Evolutionary conservation across 495 filamentous ascomycete genomes (phyloP).

Genomic region (Talaromyces adpressus): DNA sequence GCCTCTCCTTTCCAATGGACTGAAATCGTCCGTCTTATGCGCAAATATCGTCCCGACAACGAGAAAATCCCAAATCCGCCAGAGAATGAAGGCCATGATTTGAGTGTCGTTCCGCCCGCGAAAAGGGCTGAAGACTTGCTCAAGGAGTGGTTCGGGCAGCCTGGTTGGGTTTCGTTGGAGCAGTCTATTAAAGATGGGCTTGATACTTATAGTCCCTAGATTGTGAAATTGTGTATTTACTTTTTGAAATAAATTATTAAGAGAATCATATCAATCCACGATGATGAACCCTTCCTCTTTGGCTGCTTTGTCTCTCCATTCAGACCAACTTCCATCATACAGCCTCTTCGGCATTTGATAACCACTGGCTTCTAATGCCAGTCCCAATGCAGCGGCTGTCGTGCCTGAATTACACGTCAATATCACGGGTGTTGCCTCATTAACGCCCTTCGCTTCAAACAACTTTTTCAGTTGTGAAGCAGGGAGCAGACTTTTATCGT

Average conservation of each 20-base stretch:
- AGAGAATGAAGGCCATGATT: slow-evolving; percentile 15
- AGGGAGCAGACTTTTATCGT: slow-evolving; percentile 12
- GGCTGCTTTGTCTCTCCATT: slow-evolving; percentile 20
- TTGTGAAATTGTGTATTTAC: background rate
- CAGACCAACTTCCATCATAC: slow-evolving; percentile 33
- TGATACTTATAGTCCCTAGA: background rate
- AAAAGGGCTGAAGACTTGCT: slow-evolving; percentile 15
- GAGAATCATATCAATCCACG: background rate
- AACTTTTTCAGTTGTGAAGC: slow-evolving; percentile 11
- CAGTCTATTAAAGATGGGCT: background rate
- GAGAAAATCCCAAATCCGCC: slow-evolving; percentile 16
- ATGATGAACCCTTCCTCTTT: slow-evolving; percentile 10
- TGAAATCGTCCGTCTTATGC: slow-evolving; percentile 16
- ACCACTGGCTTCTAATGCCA: slow-evolving; percentile 17
- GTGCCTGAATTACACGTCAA: slow-evolving; percentile 30
- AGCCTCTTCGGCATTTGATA: slow-evolving; percentile 13
- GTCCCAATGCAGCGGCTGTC: slow-evolving; percentile 22
- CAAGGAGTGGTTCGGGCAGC: slow-evolving; percentile 11
- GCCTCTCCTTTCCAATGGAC: slow-evolving; percentile 32
- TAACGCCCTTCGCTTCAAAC: slow-evolving; percentile 18
- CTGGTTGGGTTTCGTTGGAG: slow-evolving; percentile 2
- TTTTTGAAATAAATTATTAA: background rate
- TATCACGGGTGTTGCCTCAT: slow-evolving; percentile 11
- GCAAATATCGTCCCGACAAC: slow-evolving; percentile 13
- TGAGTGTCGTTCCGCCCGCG: slow-evolving; percentile 13